These are phyloP conservation scores for Aspergillus steynii DNA, from an alignment of 495 filamentous ascomycete genomes.

Conservation along the genomic window DNA sequence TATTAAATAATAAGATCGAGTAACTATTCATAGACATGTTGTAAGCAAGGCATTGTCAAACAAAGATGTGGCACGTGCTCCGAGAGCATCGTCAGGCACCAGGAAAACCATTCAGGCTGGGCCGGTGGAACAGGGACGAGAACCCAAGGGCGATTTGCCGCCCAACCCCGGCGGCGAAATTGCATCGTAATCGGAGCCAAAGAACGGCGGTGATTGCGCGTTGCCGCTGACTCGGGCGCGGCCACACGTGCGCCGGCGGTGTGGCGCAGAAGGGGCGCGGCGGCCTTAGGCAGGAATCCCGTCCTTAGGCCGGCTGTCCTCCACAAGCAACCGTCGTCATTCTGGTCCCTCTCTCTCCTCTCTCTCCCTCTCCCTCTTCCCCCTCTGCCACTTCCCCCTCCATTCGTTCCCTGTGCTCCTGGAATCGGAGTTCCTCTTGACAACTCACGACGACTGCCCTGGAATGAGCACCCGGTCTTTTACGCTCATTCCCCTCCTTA, in stretches of 20 bases:
- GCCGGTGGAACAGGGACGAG: not conserved
- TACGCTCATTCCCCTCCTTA: slow-evolving; percentile 16
- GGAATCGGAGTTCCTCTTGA: not conserved
- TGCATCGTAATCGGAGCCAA: not conserved
- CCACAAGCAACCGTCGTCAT: slow-evolving; percentile 25
- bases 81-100: too few species aligned
- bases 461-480: slow-evolving; percentile 19
- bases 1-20: too few species aligned
- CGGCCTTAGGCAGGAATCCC: slow-evolving; percentile 1
- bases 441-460: slow-evolving; percentile 1
- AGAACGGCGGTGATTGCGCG: not conserved
- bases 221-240: not conserved
- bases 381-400: slow-evolving; percentile 8
- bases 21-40: too few species aligned
- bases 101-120: too few species aligned
- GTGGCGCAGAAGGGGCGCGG: slow-evolving; percentile 24
- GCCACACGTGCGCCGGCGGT: slow-evolving; percentile 20
- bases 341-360: slow-evolving; percentile 17
- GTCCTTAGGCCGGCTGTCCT: slow-evolving; percentile 8
- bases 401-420: slow-evolving; percentile 7
- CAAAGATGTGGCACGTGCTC: too few species aligned
- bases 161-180: not conserved
- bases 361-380: slow-evolving; percentile 8
- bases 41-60: too few species aligned
- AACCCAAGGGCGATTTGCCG: too few species aligned